Percentiles rank a stretch among this genome's conserved stretches.
phyloP scores from a whole-genome alignment of 2,329 filamentous ascomycete genomes.

The Penicillium janthinellum region DNA sequence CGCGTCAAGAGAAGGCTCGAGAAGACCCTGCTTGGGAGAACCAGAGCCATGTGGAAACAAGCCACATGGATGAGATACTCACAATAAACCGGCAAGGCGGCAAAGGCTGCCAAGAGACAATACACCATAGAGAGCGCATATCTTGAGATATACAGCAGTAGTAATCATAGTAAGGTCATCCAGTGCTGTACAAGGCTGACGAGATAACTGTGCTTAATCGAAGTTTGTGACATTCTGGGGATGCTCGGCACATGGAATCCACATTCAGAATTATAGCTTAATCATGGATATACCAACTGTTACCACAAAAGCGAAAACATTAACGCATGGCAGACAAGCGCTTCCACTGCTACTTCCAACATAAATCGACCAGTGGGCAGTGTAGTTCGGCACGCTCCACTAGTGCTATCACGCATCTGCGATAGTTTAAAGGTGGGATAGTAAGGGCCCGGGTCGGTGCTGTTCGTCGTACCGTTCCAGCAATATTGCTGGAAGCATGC shows the following conservation, averaged over 20 bases:
- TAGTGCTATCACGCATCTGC: background rate
- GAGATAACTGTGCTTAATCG: too few species aligned
- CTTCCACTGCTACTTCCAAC: background rate
- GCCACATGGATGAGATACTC: too few species aligned
- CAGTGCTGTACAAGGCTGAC: too few species aligned
- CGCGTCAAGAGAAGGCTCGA: too few species aligned
- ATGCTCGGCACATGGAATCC: background rate
- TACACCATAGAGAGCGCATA: too few species aligned
- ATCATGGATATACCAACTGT: background rate
- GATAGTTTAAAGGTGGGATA: background rate
- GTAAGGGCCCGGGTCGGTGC: background rate
- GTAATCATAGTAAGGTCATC: too few species aligned
- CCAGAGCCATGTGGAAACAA: too few species aligned
- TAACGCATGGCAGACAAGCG: background rate
- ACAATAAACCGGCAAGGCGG: too few species aligned
- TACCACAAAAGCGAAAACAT: background rate
- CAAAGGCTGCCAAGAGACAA: too few species aligned
- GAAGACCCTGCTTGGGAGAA: too few species aligned
- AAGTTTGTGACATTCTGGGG: too few species aligned
- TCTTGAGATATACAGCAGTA: too few species aligned
- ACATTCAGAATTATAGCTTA: background rate
- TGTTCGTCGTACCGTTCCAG: conserved; percentile 70
- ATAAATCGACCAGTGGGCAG: background rate
- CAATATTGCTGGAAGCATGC: conserved; percentile 70
- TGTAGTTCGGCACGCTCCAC: background rate